Evolutionary conservation across 2,329 filamentous ascomycete genomes (phyloP), one percentile per base, ranked within the genome.

Genomic region (Colletotrichum viniferum): DNA sequence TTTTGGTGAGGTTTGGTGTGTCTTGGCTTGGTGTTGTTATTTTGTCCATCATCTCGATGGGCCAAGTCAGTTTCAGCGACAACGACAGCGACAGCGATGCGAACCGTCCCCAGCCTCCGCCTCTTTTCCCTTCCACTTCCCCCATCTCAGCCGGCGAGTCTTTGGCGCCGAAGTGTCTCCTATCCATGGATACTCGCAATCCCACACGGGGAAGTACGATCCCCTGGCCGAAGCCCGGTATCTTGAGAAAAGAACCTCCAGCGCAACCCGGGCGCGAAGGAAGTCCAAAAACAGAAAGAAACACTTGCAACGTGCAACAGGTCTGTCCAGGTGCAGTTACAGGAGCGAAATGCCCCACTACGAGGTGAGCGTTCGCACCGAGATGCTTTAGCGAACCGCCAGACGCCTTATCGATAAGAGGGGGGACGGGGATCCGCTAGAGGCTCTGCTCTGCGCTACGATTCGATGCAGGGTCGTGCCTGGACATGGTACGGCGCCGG

Each of bases 341-440:
- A 72, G 48, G 32, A 65, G 28, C 16, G 16, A 24, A 13, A 12
- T 18, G 48, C 21, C 52, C 38, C 68, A 66, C 61, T 48, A 30
- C 34, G 48, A 36, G 38, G 34, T 56, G 70, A 52, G 48, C 32
- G 52, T 61, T 66, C 38, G 43, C 65, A 64, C 65, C 65, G 65
- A 73, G 65, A n/a, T 70, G 65, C 70, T 52, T 69, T n/a, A 73
- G 65, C 30, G 65, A 36, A 16, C 24, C 30, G 65, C 61, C 21
- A 43, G 38, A 36, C 12, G n/a, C 34, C 48, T 69, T 75, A 75
- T 75, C 73, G 73, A 75, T 75, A 75, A 68, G 67, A 5, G 14
- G n/a, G 28, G 13, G 26, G 36, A 28, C 28, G 38, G 55, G 56
- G 38, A 26, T 43, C 73, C 73, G 58, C 58, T 24, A 62, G 73